Conservation (phyloP, 2,329 filamentous ascomycete species). For the Clonostachys chloroleuca region DNA sequence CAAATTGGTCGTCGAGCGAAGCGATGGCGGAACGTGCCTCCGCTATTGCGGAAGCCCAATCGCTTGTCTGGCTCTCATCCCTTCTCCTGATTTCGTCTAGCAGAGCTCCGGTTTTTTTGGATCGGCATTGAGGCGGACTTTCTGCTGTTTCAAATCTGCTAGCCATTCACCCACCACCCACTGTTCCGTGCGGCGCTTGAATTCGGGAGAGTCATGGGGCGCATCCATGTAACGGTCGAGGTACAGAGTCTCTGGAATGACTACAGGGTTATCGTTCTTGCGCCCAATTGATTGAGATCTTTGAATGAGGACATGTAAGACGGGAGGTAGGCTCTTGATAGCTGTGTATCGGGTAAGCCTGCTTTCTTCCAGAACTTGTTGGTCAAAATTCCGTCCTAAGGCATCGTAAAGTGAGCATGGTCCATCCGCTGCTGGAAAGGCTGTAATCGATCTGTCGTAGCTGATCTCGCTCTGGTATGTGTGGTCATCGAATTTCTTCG, state of each 20-base stretch:
- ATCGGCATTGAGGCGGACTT: background rate
- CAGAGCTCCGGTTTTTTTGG: background rate
- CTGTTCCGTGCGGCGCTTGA: slow-evolving; percentile 60
- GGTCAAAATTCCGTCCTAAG: slow-evolving; percentile 80
- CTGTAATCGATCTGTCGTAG: slow-evolving; percentile 60
- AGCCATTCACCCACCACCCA: slow-evolving; percentile 73
- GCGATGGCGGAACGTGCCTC: background rate
- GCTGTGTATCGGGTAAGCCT: slow-evolving; percentile 62
- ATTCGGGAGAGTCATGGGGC: slow-evolving; percentile 52
- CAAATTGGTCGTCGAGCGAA: background rate
- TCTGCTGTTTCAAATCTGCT: slow-evolving; percentile 32
- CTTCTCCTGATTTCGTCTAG: background rate
- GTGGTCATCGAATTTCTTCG: slow-evolving; percentile 42
- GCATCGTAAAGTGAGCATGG: slow-evolving; percentile 72
- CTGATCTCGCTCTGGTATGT: slow-evolving; percentile 36
- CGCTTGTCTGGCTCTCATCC: background rate
- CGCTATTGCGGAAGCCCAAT: background rate
- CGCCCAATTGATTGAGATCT: slow-evolving; percentile 69
- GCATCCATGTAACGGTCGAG: slow-evolving; percentile 85
- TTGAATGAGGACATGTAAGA: slow-evolving; percentile 87
- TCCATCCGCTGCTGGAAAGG: slow-evolving; percentile 46
- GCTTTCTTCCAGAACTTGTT: slow-evolving; percentile 66
- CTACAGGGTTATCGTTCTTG: slow-evolving; percentile 75
- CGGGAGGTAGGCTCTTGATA: slow-evolving; percentile 72
- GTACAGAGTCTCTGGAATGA: slow-evolving; percentile 77